These are phyloP conservation scores for Cladosporium sp. DNA, from an alignment of 2,329 filamentous ascomycete genomes.

Conservation along the genomic window DNA sequence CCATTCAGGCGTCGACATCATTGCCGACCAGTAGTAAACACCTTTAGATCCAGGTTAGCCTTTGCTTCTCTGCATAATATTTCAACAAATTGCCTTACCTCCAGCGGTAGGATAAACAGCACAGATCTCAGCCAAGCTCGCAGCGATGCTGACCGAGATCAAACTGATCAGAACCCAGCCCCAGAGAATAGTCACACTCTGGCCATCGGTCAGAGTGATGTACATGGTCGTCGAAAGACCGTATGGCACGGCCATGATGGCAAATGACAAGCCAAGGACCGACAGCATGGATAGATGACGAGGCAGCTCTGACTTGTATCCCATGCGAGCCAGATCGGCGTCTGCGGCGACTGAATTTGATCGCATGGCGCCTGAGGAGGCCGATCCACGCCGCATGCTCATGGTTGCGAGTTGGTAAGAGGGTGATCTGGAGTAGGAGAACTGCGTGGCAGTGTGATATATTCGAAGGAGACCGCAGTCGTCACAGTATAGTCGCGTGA, in stretches of 20 bases:
- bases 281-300: constrained; percentile 68
- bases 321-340: constrained; percentile 64
- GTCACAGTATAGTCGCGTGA: constrained; percentile 1
- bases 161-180: constrained; percentile 68
- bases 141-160: constrained; percentile 64
- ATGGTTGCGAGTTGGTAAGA: background rate
- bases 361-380: constrained; percentile 9
- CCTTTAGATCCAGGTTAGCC: constrained; percentile 30
- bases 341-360: constrained; percentile 46
- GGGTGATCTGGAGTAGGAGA: background rate
- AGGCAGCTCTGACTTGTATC: constrained; percentile 67
- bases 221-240: constrained; percentile 68
- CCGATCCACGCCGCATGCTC: constrained; percentile 2
- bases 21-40: constrained; percentile 69
- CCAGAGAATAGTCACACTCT: constrained; percentile 68
- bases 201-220: constrained; percentile 67
- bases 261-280: constrained; percentile 69
- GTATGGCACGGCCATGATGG: constrained; percentile 72
- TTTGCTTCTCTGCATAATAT: background rate
- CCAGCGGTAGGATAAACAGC: constrained; percentile 68
- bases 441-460: background rate
- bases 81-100: constrained; percentile 32
- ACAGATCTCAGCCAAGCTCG: constrained; percentile 68
- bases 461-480: background rate
- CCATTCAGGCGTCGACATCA: constrained; percentile 65